A percentile compares a stretch with the other conserved stretches of the same genome.
Conservation (phyloP, 2,329 filamentous ascomycete species). For the Aspergillus ustus region DNA sequence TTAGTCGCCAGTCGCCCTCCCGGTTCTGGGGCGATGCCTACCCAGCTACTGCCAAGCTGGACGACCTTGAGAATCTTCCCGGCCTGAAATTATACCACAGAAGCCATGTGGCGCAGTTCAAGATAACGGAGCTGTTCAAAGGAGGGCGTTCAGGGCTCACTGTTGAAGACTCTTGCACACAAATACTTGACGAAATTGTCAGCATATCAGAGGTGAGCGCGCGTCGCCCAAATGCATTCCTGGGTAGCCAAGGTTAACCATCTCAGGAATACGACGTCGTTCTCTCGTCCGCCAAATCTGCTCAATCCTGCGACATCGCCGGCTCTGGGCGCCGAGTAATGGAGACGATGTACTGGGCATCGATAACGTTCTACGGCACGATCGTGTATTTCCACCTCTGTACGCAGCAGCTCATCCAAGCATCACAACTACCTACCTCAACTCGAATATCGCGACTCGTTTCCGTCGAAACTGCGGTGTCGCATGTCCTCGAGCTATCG, state of each 20-base stretch:
- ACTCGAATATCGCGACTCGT: background rate
- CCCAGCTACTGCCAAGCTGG: constrained; percentile 29
- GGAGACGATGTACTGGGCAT: constrained; percentile 33
- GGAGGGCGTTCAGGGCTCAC: background rate
- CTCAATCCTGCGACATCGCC: constrained; percentile 16
- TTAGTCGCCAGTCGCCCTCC: constrained; percentile 32
- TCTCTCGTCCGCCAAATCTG: background rate
- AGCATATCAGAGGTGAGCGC: constrained; percentile 24
- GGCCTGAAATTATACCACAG: constrained; percentile 29
- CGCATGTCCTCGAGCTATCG: constrained; percentile 28
- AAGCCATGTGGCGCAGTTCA: constrained; percentile 32
- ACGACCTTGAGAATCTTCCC: constrained; percentile 34
- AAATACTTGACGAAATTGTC: constrained; percentile 27
- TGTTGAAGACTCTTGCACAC: constrained; percentile 19
- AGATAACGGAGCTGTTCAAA: constrained; percentile 31
- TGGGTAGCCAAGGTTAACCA: background rate
- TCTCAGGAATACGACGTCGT: background rate
- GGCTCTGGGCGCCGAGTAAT: constrained; percentile 29
- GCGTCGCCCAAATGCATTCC: background rate
- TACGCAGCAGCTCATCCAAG: constrained; percentile 21
- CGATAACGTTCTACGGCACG: constrained; percentile 20
- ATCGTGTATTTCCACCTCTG: background rate
- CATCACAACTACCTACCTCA: constrained; percentile 8
- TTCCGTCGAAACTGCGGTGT: constrained; percentile 25
- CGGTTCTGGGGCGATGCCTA: constrained; percentile 34